Percentiles rank a stretch among this genome's conserved stretches.
phyloP scores from a whole-genome alignment of 805 yeast genomes.

The Barnettozyma sucrosica region DNA sequence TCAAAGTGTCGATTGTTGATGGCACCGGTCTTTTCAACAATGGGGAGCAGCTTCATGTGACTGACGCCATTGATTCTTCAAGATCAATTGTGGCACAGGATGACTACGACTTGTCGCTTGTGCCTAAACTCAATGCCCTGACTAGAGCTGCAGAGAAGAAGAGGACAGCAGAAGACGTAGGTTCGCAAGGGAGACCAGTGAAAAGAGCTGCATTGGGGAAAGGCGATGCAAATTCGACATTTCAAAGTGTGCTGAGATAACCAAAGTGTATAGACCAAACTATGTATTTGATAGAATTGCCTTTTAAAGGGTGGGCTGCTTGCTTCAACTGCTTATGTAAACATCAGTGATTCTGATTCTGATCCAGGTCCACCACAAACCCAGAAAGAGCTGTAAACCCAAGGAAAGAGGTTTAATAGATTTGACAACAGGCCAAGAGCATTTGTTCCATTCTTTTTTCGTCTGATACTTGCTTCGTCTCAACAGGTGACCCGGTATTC shows the following conservation, averaged over 20 bases:
- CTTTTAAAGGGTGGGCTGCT: too few species aligned
- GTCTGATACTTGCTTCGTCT: background rate
- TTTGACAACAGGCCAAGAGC: background rate
- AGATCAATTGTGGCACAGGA: conserved; percentile 10
- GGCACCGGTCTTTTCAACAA: conserved; percentile 58
- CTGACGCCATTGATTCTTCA: conserved; percentile 1
- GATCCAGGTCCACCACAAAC: background rate
- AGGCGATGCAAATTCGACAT: conserved; percentile 24
- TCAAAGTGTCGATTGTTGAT: conserved; percentile 47
- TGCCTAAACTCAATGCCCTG: conserved; percentile 8
- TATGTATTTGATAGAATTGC: background rate
- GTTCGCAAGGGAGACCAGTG: conserved; percentile 13
- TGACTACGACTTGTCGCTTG: conserved; percentile 12
- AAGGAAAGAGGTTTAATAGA: background rate
- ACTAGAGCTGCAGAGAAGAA: conserved; percentile 1
- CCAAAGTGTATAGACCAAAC: background rate
- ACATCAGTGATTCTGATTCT: background rate
- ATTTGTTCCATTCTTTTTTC: background rate
- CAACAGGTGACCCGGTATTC: background rate
- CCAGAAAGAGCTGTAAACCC: background rate
- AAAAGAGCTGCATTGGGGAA: conserved; percentile 25
- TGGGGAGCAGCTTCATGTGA: conserved; percentile 27
- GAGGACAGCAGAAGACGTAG: background rate
- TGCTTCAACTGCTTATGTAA: background rate
- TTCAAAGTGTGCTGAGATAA: conserved; percentile 20